phyloP scores from a whole-genome alignment of 2,329 filamentous ascomycete species.

The Aspergillus fumigatus region DNA sequence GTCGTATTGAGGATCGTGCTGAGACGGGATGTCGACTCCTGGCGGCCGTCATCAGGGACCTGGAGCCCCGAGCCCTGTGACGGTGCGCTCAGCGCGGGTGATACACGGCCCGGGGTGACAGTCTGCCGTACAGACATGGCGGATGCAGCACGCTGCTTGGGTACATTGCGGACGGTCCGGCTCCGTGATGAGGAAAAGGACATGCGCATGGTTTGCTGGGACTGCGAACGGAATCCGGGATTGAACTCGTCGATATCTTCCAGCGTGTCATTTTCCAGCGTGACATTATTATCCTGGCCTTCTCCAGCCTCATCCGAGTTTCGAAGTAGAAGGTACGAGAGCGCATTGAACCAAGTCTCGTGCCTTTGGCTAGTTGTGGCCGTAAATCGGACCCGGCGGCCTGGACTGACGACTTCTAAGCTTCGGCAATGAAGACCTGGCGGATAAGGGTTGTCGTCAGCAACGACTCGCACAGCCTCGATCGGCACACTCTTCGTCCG shows the following conservation, averaged over 20 bases:
- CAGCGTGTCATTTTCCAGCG: constrained; percentile 55
- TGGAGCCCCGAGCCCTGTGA: constrained; percentile 31
- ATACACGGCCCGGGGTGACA: constrained; percentile 33
- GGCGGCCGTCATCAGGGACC: constrained; percentile 32
- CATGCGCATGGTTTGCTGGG: constrained; percentile 51
- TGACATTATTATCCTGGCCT: constrained; percentile 54
- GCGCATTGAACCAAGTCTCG: constrained; percentile 97
- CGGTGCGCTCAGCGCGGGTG: constrained; percentile 31
- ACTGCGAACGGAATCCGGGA: constrained; percentile 54
- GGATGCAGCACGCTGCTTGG: constrained; percentile 46
- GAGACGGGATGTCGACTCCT: constrained; percentile 45
- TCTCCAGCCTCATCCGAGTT: constrained; percentile 58
- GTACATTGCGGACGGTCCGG: constrained; percentile 62
- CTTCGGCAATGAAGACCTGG: constrained; percentile 94
- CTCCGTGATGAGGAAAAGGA: constrained; percentile 81
- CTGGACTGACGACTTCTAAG: constrained; percentile 82
- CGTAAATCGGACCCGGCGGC: constrained; percentile 87
- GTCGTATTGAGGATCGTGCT: constrained; percentile 45
- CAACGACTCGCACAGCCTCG: constrained; percentile 85
- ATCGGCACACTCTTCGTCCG: constrained; percentile 87
- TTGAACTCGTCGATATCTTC: constrained; percentile 77
- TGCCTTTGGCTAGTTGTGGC: constrained; percentile 90
- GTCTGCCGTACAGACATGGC: constrained; percentile 35
- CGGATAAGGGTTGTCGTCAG: constrained; percentile 91
- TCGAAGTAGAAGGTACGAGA: constrained; percentile 85